These are phyloP conservation scores for Aspergillus steynii DNA, from an alignment of 495 filamentous ascomycete genomes.

Conservation along the genomic window DNA sequence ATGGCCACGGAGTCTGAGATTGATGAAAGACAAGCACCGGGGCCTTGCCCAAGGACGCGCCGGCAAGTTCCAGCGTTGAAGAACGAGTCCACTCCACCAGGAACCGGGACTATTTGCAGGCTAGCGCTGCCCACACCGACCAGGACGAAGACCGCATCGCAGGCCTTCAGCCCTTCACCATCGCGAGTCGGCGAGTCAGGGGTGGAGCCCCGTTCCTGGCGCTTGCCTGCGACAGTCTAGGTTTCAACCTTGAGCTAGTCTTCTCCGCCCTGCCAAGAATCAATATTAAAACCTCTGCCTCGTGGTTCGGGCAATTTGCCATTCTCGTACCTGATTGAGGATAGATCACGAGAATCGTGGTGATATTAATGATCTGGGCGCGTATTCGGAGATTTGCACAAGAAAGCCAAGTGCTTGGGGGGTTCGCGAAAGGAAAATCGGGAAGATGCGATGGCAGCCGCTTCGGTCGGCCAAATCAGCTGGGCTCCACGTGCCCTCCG, in stretches of 20 bases:
- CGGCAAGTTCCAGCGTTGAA: constrained; percentile 5
- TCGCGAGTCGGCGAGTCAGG: constrained; percentile 1
- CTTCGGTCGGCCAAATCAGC: not conserved
- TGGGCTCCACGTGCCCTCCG: not conserved
- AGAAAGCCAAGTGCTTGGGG: not conserved
- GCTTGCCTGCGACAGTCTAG: constrained; percentile 33
- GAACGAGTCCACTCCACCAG: constrained; percentile 13
- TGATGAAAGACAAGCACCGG: constrained; percentile 34
- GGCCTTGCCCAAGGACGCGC: constrained; percentile 15
- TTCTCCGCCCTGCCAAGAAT: constrained; percentile 21
- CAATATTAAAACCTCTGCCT: constrained; percentile 11
- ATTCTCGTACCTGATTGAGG: not conserved
- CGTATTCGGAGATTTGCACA: not conserved
- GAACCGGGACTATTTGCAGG: constrained; percentile 20
- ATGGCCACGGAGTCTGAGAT: constrained; percentile 32
- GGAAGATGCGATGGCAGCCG: not conserved
- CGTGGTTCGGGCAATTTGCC: constrained; percentile 18
- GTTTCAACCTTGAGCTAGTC: constrained; percentile 31
- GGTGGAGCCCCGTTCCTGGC: constrained; percentile 21
- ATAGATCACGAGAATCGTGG: not conserved
- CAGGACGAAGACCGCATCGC: not conserved
- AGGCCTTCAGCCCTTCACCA: not conserved
- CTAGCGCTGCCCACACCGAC: constrained; percentile 13
- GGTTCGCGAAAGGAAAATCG: not conserved
- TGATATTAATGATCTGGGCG: not conserved